phyloP scores from a whole-genome alignment of 1,139 yeast species.

The Saccharomyces pastorianus region DNA sequence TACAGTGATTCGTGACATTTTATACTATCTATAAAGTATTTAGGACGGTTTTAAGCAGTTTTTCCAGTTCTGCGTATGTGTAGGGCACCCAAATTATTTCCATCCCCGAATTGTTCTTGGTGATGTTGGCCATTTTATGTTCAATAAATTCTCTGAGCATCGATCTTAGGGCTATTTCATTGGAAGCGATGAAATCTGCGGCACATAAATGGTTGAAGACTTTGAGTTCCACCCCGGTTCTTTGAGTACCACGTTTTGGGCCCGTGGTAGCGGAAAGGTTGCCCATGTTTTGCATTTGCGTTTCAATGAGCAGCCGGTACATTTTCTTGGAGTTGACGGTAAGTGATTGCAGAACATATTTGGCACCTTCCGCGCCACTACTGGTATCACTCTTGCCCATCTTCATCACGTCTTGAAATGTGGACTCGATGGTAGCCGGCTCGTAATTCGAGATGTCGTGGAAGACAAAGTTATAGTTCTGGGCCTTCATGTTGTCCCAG shows the following conservation, averaged over 20 bases:
- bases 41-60: slow-evolving; percentile 43
- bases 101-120: slow-evolving; percentile 58
- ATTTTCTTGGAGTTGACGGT: slow-evolving; percentile 71
- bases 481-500: slow-evolving; percentile 71
- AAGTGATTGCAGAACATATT: slow-evolving; percentile 71
- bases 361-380: slow-evolving; percentile 72
- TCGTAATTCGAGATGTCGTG: slow-evolving; percentile 77
- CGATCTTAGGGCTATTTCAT: slow-evolving; percentile 73
- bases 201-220: slow-evolving; percentile 61
- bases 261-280: slow-evolving; percentile 24
- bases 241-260: slow-evolving; percentile 29
- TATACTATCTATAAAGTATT: slow-evolving; percentile 1
- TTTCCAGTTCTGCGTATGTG: slow-evolving; percentile 61
- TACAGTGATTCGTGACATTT: neutral
- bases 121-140: slow-evolving; percentile 75
- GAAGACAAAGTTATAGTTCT: slow-evolving; percentile 71
- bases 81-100: slow-evolving; percentile 78
- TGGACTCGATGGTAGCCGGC: slow-evolving; percentile 60
- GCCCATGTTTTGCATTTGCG: slow-evolving; percentile 57
- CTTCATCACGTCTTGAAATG: slow-evolving; percentile 67
- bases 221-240: slow-evolving; percentile 53
- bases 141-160: slow-evolving; percentile 82
- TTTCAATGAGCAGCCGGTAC: slow-evolving; percentile 54
- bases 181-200: slow-evolving; percentile 74
- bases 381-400: slow-evolving; percentile 56